Conservation (phyloP, 306 rosid genomes). For the Lathyrus aphaca region DNA sequence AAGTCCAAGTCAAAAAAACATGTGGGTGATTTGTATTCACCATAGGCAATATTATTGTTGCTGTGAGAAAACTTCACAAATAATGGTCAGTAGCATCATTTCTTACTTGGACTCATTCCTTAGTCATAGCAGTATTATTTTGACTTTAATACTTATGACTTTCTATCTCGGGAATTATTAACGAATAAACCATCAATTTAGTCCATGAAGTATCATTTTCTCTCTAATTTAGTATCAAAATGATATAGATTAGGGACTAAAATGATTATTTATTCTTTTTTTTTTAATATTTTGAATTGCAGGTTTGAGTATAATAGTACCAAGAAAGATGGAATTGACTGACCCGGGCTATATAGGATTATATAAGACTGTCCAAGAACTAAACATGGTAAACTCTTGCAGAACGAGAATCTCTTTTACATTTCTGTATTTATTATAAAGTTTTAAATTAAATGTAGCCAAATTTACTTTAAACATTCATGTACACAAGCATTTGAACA, state of each 20-base stretch:
- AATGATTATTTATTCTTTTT: not conserved
- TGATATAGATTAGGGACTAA: not conserved
- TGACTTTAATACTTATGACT: not conserved
- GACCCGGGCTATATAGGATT: not conserved
- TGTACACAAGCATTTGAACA: not conserved
- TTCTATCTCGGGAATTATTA: not conserved
- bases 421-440: not conserved
- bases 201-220: not conserved
- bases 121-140: not conserved
- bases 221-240: not conserved
- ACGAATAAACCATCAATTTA: not conserved
- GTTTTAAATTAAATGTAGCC: not conserved
- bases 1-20: not conserved
- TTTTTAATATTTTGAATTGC: not conserved
- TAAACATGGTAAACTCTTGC: not conserved
- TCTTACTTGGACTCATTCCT: not conserved
- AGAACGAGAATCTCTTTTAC: not conserved
- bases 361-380: not conserved
- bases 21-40: not conserved
- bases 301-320: not conserved
- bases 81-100: not conserved
- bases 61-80: not conserved
- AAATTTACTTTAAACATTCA: conserved; percentile 5
- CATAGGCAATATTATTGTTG: not conserved
- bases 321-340: not conserved